Conservation (phyloP, 163 green algal species). For the Prototheca cutis region DNA sequence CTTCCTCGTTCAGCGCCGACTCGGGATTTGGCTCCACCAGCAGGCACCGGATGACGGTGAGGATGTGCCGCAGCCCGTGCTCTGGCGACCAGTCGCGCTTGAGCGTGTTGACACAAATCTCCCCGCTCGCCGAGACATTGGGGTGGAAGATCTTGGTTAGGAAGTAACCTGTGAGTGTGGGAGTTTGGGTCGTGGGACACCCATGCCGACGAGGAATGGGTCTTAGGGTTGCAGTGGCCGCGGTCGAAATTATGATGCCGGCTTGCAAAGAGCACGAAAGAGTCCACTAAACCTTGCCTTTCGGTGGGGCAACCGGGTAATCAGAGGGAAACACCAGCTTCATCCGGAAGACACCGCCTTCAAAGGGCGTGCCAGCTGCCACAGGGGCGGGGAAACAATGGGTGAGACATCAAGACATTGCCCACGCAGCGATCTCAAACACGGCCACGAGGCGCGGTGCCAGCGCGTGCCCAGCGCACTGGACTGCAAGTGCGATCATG, state of each 20-base stretch:
- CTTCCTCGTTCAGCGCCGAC: conserved; percentile 94
- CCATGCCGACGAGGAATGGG: not conserved
- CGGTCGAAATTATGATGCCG: no score
- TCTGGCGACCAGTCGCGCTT: conserved; percentile 82
- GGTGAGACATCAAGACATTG: no score
- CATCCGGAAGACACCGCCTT: conserved; percentile 82
- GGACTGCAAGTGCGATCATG: no score
- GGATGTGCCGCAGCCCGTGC: conserved; percentile 59
- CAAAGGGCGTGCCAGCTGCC: conserved; percentile 76
- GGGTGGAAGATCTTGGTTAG: conserved; percentile 89
- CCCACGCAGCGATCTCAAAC: no score
- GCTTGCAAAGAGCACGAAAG: no score
- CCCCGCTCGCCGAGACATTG: conserved; percentile 81
- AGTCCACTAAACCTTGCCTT: no score
- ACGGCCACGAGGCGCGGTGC: no score
- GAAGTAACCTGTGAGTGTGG: conserved; percentile 60
- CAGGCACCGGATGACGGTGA: conserved; percentile 83
- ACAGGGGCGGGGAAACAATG: no score
- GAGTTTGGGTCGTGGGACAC: not conserved
- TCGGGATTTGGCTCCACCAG: conserved; percentile 92
- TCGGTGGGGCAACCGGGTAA: conserved; percentile 72
- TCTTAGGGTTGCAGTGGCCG: not conserved
- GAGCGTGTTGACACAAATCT: conserved; percentile 98
- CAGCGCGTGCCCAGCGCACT: no score
- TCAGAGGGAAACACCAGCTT: conserved; percentile 67